Evolutionary conservation across 75 land plant species (phyloP).

Genomic region (Pinus tabuliformis): DNA sequence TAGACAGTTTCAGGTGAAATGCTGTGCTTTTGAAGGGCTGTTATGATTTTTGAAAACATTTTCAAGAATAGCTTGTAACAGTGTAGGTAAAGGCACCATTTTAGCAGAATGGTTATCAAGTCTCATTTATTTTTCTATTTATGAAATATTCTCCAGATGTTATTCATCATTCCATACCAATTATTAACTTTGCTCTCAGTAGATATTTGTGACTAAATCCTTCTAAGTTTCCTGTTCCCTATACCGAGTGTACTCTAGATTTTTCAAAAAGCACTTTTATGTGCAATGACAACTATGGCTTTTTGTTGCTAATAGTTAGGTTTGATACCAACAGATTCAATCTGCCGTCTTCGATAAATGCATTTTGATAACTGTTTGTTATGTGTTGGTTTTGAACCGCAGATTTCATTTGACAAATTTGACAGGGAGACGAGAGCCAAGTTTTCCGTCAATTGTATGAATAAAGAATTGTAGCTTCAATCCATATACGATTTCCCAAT

Average conservation of each 20-base stretch:
- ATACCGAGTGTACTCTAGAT: background rate
- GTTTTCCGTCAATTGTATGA: background rate
- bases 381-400: constrained; percentile 4
- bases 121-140: background rate
- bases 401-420: constrained; percentile 4
- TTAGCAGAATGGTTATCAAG: background rate
- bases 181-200: background rate
- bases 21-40: background rate
- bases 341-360: background rate
- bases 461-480: background rate
- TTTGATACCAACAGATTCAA: background rate
- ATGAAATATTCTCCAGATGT: background rate
- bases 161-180: background rate
- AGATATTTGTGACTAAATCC: background rate
- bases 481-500: background rate
- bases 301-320: background rate
- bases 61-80: background rate
- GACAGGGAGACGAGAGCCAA: background rate
- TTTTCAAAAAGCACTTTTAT: background rate
- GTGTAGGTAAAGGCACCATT: background rate
- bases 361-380: background rate
- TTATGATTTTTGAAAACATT: background rate
- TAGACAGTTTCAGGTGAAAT: background rate
- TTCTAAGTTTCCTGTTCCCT: background rate
- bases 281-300: background rate